Evolutionary conservation across 2,329 filamentous ascomycete species (phyloP).

Genomic region (Emmonsiellopsis sp.): DNA sequence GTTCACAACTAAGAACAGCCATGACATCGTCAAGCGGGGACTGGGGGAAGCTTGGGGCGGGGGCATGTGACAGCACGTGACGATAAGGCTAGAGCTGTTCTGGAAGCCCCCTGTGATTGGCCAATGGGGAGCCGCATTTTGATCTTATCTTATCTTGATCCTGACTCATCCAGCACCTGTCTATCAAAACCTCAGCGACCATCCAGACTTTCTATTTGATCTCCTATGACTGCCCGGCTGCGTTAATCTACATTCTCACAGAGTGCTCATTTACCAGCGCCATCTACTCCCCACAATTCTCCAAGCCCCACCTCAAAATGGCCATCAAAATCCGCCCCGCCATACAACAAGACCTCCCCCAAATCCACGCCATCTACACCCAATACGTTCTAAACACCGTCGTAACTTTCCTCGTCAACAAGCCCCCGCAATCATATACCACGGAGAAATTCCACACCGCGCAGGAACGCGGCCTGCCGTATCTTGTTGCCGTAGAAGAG

Average conservation of each 20-base stretch:
- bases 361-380: constrained; percentile 25
- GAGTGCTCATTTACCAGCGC: background rate
- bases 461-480: constrained; percentile 22
- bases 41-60: no score
- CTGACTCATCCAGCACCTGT: no score
- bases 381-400: constrained; percentile 31
- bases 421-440: constrained; percentile 20
- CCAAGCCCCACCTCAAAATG: constrained; percentile 6
- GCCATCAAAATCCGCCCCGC: constrained; percentile 26
- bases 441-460: constrained; percentile 16
- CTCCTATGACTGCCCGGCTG: no score
- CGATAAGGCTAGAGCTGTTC: no score
- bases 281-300: background rate
- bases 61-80: no score
- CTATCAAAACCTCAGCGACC: no score
- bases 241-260: background rate
- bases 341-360: constrained; percentile 22
- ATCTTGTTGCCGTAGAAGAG: constrained; percentile 25
- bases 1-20: no score
- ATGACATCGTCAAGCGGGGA: no score
- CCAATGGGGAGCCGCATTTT: no score
- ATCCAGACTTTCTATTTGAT: no score
- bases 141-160: no score
- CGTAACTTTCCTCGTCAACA: constrained; percentile 24
- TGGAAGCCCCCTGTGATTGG: no score